These are phyloP conservation scores for Neurospora sp. DNA, from an alignment of 495 filamentous ascomycete species.

Conservation along the genomic window DNA sequence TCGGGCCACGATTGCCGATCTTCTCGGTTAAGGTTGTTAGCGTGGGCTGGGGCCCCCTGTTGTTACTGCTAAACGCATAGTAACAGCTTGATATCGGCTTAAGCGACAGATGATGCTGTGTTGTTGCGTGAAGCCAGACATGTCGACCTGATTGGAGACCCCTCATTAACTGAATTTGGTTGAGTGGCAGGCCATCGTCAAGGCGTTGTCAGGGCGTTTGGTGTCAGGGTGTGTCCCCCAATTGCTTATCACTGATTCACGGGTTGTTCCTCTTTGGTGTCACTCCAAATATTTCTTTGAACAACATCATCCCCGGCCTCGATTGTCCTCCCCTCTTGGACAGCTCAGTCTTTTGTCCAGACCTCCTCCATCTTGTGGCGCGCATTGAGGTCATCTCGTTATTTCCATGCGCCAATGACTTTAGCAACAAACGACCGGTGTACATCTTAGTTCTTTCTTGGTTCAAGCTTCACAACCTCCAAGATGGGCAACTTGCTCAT, in stretches of 20 bases:
- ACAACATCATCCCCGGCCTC: background rate
- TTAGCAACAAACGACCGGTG: background rate
- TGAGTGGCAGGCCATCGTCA: background rate
- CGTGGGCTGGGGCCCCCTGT: background rate
- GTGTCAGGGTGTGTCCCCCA: background rate
- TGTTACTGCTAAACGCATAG: background rate
- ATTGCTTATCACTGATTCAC: background rate
- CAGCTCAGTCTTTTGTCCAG: background rate
- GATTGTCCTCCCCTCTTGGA: background rate
- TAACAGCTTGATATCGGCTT: background rate
- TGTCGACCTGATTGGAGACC: background rate
- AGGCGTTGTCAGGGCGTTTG: background rate
- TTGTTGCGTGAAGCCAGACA: background rate
- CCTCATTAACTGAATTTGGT: background rate
- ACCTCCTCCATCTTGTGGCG: background rate
- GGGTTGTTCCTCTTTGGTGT: background rate
- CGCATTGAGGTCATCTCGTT: background rate
- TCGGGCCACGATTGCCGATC: constrained; percentile 1
- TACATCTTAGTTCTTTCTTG: background rate
- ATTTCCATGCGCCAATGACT: constrained; percentile 1
- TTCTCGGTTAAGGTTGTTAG: background rate
- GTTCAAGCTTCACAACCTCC: background rate
- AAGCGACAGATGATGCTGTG: background rate
- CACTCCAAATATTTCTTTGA: background rate
- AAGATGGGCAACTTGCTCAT: constrained; percentile 73